Percentiles rank a stretch among this genome's conserved stretches.
phyloP scores from a whole-genome alignment of 2,329 filamentous ascomycete genomes.

The Alternaria sp. region DNA sequence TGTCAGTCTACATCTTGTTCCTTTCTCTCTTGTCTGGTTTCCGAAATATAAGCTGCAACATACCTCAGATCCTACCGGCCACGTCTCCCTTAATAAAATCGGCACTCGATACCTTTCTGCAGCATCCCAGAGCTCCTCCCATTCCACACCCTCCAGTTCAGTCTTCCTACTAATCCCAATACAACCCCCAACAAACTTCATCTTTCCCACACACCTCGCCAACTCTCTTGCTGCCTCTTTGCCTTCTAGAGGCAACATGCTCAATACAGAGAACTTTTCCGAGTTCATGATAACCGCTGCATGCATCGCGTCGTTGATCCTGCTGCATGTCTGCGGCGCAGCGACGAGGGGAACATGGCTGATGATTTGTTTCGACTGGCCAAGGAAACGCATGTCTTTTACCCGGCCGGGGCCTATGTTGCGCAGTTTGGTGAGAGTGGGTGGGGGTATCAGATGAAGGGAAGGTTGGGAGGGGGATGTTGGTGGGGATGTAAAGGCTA shows the following conservation, averaged over 20 bases:
- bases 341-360: conserved; percentile 36
- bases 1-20: neutral
- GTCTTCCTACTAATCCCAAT: conserved; percentile 52
- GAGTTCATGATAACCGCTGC: conserved; percentile 31
- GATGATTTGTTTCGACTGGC: conserved; percentile 35
- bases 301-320: conserved; percentile 37
- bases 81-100: conserved; percentile 31
- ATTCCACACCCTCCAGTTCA: conserved; percentile 56
- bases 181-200: conserved; percentile 60
- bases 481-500: conserved; percentile 12
- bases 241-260: conserved; percentile 52
- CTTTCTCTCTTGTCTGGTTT: neutral
- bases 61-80: conserved; percentile 31
- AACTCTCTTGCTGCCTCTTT: conserved; percentile 48
- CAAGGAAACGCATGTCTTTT: conserved; percentile 34
- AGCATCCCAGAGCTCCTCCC: conserved; percentile 54
- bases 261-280: conserved; percentile 55
- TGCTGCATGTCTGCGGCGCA: conserved; percentile 26
- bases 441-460: conserved; percentile 26
- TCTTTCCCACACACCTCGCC: conserved; percentile 52
- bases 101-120: conserved; percentile 55
- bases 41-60: neutral
- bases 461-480: conserved; percentile 18
- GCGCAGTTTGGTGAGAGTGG: conserved; percentile 33
- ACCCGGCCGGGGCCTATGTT: conserved; percentile 31